phyloP scores from a whole-genome alignment of 108 stramenopile species.

The Thalassiosira profunda region DNA sequence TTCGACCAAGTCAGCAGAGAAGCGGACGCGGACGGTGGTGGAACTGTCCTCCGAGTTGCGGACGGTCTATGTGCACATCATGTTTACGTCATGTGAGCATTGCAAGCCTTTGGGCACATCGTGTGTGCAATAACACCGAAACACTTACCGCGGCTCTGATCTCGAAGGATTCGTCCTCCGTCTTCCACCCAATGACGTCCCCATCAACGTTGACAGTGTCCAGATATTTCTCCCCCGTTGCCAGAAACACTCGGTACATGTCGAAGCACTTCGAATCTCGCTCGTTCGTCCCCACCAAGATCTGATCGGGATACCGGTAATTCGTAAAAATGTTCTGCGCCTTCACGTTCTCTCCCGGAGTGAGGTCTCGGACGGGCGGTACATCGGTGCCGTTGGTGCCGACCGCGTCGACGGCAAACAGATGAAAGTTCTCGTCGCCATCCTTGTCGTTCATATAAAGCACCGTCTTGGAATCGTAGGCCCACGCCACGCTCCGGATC shows the following conservation, averaged over 20 bases:
- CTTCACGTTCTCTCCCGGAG: slow-evolving; percentile 64
- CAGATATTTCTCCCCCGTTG: slow-evolving; percentile 52
- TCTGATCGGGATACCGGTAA: slow-evolving; percentile 55
- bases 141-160: slow-evolving; percentile 47
- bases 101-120: too few species aligned
- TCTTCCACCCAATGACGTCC: slow-evolving; percentile 61
- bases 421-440: slow-evolving; percentile 69
- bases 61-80: slow-evolving; percentile 22
- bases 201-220: slow-evolving; percentile 71
- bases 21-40: slow-evolving; percentile 50
- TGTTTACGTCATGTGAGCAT: too few species aligned
- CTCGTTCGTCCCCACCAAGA: slow-evolving; percentile 64
- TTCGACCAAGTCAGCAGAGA: slow-evolving; percentile 8
- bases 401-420: slow-evolving; percentile 54
- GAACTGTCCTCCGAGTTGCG: slow-evolving; percentile 53
- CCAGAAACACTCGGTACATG: too few species aligned
- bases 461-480: slow-evolving; percentile 53
- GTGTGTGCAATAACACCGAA: neutral
- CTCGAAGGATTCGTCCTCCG: slow-evolving; percentile 55
- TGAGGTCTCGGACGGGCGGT: slow-evolving; percentile 53
- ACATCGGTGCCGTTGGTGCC: neutral
- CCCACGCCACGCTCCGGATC: slow-evolving; percentile 59
- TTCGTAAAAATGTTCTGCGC: slow-evolving; percentile 59
- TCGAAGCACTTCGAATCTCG: slow-evolving; percentile 52
- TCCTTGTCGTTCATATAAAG: slow-evolving; percentile 63